A percentile compares a stretch with the other conserved stretches of the same genome.
Evolutionary conservation across 768 basidiomycete species (phyloP).

Genomic region (Rhizopogon vesiculosus): DNA sequence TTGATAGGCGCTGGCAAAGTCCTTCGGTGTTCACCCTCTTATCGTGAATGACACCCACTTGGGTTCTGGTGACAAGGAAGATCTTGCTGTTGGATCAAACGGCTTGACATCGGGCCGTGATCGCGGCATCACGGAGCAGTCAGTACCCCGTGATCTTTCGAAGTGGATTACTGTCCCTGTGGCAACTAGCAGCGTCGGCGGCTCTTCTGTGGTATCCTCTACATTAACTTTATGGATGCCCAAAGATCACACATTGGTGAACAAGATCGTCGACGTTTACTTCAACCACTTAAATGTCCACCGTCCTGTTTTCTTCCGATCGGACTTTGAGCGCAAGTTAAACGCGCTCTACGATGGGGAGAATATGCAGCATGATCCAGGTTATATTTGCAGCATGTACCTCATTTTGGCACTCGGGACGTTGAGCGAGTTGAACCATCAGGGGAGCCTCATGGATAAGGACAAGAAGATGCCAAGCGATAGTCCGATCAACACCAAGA

Average conservation of each 20-base stretch:
- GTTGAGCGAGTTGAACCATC: conserved; percentile 76
- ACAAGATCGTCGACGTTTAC: conserved; percentile 62
- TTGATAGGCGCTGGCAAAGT: conserved; percentile 62
- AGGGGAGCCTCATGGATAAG: conserved; percentile 48
- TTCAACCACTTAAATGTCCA: conserved; percentile 76
- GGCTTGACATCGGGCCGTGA: conserved; percentile 70
- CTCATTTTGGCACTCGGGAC: conserved; percentile 78
- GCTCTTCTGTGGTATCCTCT: conserved; percentile 16
- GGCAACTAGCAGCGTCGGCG: conserved; percentile 39
- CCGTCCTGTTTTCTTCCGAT: conserved; percentile 68
- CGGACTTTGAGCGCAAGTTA: conserved; percentile 63
- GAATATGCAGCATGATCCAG: conserved; percentile 59
- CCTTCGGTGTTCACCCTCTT: conserved; percentile 69
- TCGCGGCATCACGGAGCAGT: conserved; percentile 47
- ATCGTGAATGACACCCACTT: conserved; percentile 66
- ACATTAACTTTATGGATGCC: conserved; percentile 60
- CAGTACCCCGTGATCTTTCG: conserved; percentile 52
- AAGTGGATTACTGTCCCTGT: conserved; percentile 59
- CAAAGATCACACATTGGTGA: conserved; percentile 65
- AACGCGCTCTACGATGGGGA: conserved; percentile 61
- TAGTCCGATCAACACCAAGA: conserved; percentile 42
- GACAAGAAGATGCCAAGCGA: conserved; percentile 31
- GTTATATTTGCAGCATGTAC: conserved; percentile 75
- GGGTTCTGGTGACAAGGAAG: conserved; percentile 56
- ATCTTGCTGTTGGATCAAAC: conserved; percentile 71